Percentiles rank a stretch among this genome's conserved stretches.
Evolutionary conservation across 257 asterid genomes (phyloP).

Genomic region (Solanum sejunctum): DNA sequence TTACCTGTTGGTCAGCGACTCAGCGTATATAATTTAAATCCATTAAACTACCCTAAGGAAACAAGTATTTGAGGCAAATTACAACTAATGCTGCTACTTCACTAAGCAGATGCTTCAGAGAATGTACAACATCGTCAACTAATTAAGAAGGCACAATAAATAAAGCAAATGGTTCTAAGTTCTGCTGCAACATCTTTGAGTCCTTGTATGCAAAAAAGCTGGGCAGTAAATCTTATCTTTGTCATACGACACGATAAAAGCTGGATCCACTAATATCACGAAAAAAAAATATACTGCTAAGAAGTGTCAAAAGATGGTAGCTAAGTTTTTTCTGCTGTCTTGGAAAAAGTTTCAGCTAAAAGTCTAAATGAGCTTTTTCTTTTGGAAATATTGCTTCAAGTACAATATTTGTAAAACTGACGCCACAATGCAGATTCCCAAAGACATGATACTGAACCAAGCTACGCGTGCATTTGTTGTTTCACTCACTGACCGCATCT

Average conservation of each 20-base stretch:
- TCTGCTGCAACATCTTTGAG: not conserved
- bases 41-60: not conserved
- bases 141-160: not conserved
- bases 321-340: constrained; percentile 1
- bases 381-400: constrained; percentile 63
- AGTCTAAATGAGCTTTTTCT: constrained; percentile 80
- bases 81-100: not conserved
- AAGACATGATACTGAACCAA: constrained; percentile 67
- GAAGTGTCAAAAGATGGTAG: not conserved
- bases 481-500: constrained; percentile 59
- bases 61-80: not conserved
- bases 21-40: not conserved
- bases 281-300: not conserved
- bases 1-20: not conserved
- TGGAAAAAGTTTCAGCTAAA: constrained; percentile 9
- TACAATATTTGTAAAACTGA: constrained; percentile 48
- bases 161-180: not conserved
- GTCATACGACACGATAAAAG: not conserved
- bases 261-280: not conserved
- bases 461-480: constrained; percentile 62
- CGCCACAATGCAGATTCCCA: constrained; percentile 57
- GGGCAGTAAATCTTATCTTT: not conserved
- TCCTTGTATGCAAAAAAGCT: not conserved
- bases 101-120: not conserved
- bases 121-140: not conserved